A percentile compares a stretch with the other conserved stretches of the same genome.
Conservation (phyloP, 768 basidiomycete genomes). For the Leccinellum rugosiceps region DNA sequence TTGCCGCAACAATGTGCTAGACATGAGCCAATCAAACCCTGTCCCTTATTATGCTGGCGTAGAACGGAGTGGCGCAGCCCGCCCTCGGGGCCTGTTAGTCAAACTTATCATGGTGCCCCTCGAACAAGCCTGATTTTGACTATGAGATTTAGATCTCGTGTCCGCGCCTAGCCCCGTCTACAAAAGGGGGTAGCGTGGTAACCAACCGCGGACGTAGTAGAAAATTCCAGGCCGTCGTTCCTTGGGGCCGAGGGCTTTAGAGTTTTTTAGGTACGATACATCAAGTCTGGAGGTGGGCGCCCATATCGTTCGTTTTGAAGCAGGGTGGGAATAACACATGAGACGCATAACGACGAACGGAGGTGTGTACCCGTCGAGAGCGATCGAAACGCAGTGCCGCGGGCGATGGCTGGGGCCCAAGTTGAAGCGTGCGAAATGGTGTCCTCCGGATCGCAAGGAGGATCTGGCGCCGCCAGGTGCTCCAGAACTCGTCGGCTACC, state of each 20-base stretch:
- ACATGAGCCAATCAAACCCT: slow-evolving; percentile 13
- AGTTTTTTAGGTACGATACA: slow-evolving; percentile 6
- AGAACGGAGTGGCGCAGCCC: slow-evolving; percentile 1
- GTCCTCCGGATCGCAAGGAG: slow-evolving; percentile 4
- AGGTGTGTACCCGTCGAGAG: not conserved
- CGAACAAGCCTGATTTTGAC: slow-evolving; percentile 28
- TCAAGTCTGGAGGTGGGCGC: not conserved
- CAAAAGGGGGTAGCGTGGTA: slow-evolving; percentile 26
- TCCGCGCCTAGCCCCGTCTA: slow-evolving; percentile 8
- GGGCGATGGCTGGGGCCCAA: not conserved
- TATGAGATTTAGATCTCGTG: slow-evolving; percentile 16
- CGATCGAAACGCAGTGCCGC: not conserved
- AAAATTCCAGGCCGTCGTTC: slow-evolving; percentile 5
- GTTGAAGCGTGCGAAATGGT: not conserved
- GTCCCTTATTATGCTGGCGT: slow-evolving; percentile 1
- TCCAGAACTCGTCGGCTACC: not conserved
- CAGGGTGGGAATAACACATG: slow-evolving; percentile 9
- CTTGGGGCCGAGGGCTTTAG: slow-evolving; percentile 28
- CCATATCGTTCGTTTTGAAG: not conserved
- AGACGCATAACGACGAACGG: not conserved
- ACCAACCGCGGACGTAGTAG: slow-evolving; percentile 16
- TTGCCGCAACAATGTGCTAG: slow-evolving; percentile 10
- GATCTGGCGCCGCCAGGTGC: not conserved
- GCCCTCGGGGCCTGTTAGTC: slow-evolving; percentile 2
- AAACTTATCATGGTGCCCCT: slow-evolving; percentile 3